Evolutionary conservation across 2,329 filamentous ascomycete genomes (phyloP), one percentile per base, ranked within the genome.

Genomic region (Paracorniculantispora psalliotae): DNA sequence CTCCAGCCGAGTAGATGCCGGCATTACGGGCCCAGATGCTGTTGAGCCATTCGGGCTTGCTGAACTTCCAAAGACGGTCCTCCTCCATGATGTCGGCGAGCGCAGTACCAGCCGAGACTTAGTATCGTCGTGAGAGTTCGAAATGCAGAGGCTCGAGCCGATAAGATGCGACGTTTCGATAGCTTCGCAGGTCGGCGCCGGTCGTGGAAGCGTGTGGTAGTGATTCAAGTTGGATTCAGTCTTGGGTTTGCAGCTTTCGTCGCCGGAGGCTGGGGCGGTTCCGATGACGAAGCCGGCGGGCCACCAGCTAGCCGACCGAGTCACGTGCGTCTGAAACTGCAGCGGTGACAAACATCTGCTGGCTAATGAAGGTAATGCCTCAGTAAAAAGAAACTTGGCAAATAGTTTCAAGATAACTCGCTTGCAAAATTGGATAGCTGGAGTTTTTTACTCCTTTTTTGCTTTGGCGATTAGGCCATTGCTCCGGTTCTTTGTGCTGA

Each of bases 31-130:
- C 82, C 76, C 80, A 84, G 63, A 80, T 78, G 72, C 80, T 86
- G 75, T 84, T 86, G 59, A 87, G 77, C 85, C 85, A 88, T 69
- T 86, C 83, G 58, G 85, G 85, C 77, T 76, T 81, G 72, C 78
- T 72, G 69, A 88, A 88, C 76, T 86, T 87, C 81, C 81, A 88
- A 66, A 88, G 82, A 59, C 84, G 82, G 61, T 87, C 84, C 65
- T 87, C 84, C 63, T 84, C 81, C 56, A 58, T 58, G 25, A 21
- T 52, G 56, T 48, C 28, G 21, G 37, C 12, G 17, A 21, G n/a
- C 41, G 41, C 25, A 21, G 53, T 7, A 56, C 43, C 39, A 17
- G n/a, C 26, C 12, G 25, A 2, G 26, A n/a, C n/a, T 8, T 33
- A 15, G 26, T 54, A 25, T 23, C 15, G 37, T n/a, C 37, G 21